Base-by-base conservation (phyloP, 2,329 filamentous ascomycete genomes). In the Aspergillus intermedius region DNA sequence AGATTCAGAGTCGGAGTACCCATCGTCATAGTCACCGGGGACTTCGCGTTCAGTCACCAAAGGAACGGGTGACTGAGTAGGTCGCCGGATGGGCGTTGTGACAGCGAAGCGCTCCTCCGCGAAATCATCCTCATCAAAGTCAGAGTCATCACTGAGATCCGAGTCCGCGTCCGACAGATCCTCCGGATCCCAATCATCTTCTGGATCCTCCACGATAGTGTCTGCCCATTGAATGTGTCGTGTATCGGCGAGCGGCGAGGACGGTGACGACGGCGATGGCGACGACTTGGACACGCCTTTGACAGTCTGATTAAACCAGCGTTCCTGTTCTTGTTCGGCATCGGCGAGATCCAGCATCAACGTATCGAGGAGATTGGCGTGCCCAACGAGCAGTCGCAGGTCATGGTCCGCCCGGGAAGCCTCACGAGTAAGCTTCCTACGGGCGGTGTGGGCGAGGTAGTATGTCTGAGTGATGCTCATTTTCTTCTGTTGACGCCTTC, bases 391-490 rank as follows among this genome's bases (percentile, higher is more conserved):
- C 42, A 94, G 83, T 67, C 91, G 85, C 55, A 98, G 87, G 77
- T 97, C 84, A 80, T 97, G 93, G 69, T 97, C 91, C 62, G 88
- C 78, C 64, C 86, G 86, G 72, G 84, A 83, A 76, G 93, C 93
- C 77, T 97, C 91, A 56, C 80, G 82, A 58, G 90, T 90, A 66
- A 98, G 90, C 89, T 98, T 98, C 62, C 85, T 86, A 71, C 93
- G 84, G 68, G 93, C 93, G 74, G 91, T 91, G 79, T 95, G 91
- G 69, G 93, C 93, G 63, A 97, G 86, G 77, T 89, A 95, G 86
- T 97, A 98, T 54, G 91, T 97, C 75, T 96, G 90, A 23, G 91
- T 94, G 76, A 97, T 86, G 70, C 87, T 94, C 93, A 97, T 97
- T 75, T 86, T 91, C 74, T 90, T 87, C 76, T 86, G 79, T 69